These are phyloP conservation scores for Termitomyces sp. DNA, from an alignment of 768 basidiomycete species.

Conservation along the genomic window DNA sequence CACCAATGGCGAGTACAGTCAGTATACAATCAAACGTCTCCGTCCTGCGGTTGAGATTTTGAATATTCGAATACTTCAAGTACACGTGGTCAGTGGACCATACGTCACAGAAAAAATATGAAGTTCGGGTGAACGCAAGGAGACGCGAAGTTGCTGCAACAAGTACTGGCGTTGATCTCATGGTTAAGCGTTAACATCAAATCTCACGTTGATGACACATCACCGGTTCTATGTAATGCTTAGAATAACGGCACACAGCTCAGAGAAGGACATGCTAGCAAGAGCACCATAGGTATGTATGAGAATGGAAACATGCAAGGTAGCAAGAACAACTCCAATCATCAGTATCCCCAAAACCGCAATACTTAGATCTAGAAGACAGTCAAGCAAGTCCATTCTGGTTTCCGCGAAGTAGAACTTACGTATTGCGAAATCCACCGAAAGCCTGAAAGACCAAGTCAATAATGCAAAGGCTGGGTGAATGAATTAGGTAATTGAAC, in stretches of 20 bases:
- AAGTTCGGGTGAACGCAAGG: not conserved
- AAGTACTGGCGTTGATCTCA: not conserved
- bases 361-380: constrained; percentile 29
- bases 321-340: not conserved
- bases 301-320: not conserved
- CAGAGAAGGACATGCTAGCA: constrained; percentile 4
- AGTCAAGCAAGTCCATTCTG: not conserved
- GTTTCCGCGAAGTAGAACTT: constrained; percentile 22
- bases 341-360: constrained; percentile 2
- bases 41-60: not conserved
- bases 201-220: not conserved
- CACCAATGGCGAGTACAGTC: too few relatives aligned
- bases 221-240: not conserved
- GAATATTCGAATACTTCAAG: not conserved
- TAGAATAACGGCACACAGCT: constrained; percentile 8
- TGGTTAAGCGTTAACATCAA: not conserved
- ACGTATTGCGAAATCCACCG: constrained; percentile 98
- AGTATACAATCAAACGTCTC: too few relatives aligned
- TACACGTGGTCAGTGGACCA: not conserved
- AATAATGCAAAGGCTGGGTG: not conserved
- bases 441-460: constrained; percentile 53
- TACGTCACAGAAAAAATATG: not conserved
- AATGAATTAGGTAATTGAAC: constrained; percentile 8
- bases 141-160: not conserved
- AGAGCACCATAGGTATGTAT: constrained; percentile 4